A percentile compares a stretch with the other conserved stretches of the same genome.
These are phyloP conservation scores for Alliaria petiolata DNA, from an alignment of 345 rosid species.

Conservation along the genomic window DNA sequence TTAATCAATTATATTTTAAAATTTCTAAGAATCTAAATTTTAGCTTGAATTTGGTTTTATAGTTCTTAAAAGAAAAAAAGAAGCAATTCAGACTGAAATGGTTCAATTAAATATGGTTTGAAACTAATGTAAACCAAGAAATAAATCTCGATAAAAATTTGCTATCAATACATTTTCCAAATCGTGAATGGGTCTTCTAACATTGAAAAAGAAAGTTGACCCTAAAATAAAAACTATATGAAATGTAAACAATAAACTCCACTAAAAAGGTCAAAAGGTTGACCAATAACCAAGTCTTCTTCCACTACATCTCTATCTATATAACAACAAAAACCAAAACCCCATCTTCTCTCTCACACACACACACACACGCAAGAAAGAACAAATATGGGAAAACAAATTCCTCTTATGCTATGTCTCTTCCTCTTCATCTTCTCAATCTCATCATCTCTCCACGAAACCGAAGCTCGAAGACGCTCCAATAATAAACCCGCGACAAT, in stretches of 20 bases:
- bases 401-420: constrained; percentile 18
- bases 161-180: not conserved
- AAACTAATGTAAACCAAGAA: not conserved
- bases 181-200: constrained; percentile 7
- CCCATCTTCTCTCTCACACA: not conserved
- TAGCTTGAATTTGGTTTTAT: not conserved
- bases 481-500: not conserved
- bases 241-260: constrained; percentile 13
- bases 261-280: constrained; percentile 25
- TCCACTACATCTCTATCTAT: constrained; percentile 17
- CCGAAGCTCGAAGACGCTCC: constrained; percentile 34
- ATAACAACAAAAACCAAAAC: constrained; percentile 7
- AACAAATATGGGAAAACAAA: constrained; percentile 22
- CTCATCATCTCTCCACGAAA: constrained; percentile 14
- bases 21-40: not conserved
- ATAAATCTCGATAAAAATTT: not conserved
- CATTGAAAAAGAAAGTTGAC: constrained; percentile 3
- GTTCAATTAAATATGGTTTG: not conserved
- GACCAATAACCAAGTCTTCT: constrained; percentile 25
- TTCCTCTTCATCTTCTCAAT: constrained; percentile 23
- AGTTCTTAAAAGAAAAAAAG: not conserved
- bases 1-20: not conserved
- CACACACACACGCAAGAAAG: not conserved
- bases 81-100: not conserved
- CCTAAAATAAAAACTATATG: not conserved